Conservation (phyloP, 2,329 filamentous ascomycete genomes). For the Alternaria triticina region DNA sequence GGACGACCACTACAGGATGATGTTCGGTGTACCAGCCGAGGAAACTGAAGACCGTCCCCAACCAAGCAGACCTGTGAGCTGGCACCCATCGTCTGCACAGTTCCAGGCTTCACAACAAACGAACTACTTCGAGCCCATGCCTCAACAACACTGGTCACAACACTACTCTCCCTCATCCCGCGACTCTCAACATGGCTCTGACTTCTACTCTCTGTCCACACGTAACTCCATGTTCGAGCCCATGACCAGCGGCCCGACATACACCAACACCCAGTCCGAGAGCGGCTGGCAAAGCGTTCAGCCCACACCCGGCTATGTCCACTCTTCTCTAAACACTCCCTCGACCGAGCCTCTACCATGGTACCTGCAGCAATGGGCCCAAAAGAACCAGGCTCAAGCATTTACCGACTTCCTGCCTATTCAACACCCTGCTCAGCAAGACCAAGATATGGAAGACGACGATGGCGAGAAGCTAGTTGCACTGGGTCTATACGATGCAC, state of each 20-base stretch:
- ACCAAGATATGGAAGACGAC: slow-evolving; percentile 61
- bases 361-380: slow-evolving; percentile 48
- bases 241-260: slow-evolving; percentile 16
- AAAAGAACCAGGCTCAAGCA: slow-evolving; percentile 39
- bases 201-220: slow-evolving; percentile 45
- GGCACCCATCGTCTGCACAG: slow-evolving; percentile 71
- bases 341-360: slow-evolving; percentile 42
- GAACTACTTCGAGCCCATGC: slow-evolving; percentile 28
- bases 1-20: slow-evolving; percentile 51
- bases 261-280: slow-evolving; percentile 25
- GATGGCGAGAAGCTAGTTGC: slow-evolving; percentile 77
- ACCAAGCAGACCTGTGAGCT: slow-evolving; percentile 68
- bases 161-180: slow-evolving; percentile 30
- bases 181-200: slow-evolving; percentile 37
- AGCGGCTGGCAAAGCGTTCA: slow-evolving; percentile 39
- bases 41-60: slow-evolving; percentile 35
- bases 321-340: slow-evolving; percentile 42
- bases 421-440: slow-evolving; percentile 55
- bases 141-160: slow-evolving; percentile 37
- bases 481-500: slow-evolving; percentile 80
- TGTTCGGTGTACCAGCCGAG: slow-evolving; percentile 46
- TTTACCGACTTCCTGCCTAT: slow-evolving; percentile 58
- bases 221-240: slow-evolving; percentile 41
- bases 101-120: slow-evolving; percentile 35
- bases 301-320: slow-evolving; percentile 28